A percentile compares a stretch with the other conserved stretches of the same genome.
These are phyloP conservation scores for Candida oleophila DNA, from an alignment of 805 yeast species.

Conservation along the genomic window DNA sequence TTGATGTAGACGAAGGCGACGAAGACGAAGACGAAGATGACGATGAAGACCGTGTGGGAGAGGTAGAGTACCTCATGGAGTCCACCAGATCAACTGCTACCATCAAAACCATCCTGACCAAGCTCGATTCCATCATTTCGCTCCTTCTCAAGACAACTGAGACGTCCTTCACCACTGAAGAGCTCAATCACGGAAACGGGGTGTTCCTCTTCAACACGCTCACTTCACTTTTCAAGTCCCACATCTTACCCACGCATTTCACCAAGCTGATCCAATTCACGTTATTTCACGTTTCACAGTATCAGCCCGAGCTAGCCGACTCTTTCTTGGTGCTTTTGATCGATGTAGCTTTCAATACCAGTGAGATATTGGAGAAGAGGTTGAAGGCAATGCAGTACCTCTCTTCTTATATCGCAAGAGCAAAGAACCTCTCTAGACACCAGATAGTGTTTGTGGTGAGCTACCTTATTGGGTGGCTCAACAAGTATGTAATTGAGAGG, in stretches of 20 bases:
- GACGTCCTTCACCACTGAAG: slow-evolving; percentile 47
- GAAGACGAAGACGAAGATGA: slow-evolving; percentile 22
- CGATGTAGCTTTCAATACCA: slow-evolving; percentile 74
- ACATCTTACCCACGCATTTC: slow-evolving; percentile 86
- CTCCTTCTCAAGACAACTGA: slow-evolving; percentile 54
- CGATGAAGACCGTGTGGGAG: slow-evolving; percentile 24
- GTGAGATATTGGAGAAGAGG: slow-evolving; percentile 69
- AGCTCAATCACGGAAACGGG: slow-evolving; percentile 60
- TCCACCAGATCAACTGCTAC: slow-evolving; percentile 39
- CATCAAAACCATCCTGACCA: slow-evolving; percentile 56
- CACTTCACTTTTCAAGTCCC: slow-evolving; percentile 74
- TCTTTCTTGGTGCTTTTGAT: slow-evolving; percentile 78
- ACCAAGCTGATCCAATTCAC: slow-evolving; percentile 86
- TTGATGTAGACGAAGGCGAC: slow-evolving; percentile 28
- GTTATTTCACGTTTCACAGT: slow-evolving; percentile 77
- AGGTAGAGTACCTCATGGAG: slow-evolving; percentile 48
- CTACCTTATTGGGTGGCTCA: slow-evolving; percentile 80
- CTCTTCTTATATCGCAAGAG: slow-evolving; percentile 87
- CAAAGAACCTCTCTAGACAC: slow-evolving; percentile 62
- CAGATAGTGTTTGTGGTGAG: slow-evolving; percentile 83
- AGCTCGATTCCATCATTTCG: slow-evolving; percentile 69
- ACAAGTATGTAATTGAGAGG: slow-evolving; percentile 76
- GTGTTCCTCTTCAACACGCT: slow-evolving; percentile 70
- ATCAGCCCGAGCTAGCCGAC: slow-evolving; percentile 79
- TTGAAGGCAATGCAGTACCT: slow-evolving; percentile 90